Evolutionary conservation across 306 rosid genomes (phyloP), one percentile per base, ranked within the genome.

Genomic region (Cicer bijugum): DNA sequence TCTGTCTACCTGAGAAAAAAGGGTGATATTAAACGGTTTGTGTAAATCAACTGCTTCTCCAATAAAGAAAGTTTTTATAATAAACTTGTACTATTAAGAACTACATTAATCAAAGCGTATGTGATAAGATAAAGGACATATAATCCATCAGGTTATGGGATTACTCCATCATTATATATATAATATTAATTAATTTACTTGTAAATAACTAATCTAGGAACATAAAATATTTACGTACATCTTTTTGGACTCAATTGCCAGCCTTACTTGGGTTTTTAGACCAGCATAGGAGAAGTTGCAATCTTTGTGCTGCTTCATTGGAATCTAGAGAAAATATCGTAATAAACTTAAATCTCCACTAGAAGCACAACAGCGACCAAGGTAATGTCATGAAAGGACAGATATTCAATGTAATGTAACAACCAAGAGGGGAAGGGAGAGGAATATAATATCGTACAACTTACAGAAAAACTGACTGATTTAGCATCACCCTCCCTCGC

Each of bases 211-310:
- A 65, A 48, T 63, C 42, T 20, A 76, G 28, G n/a, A 62, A 73
- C 74, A 65, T 65, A 45, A 52, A 52, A 71, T 61, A 71, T 60
- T 39, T 39, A 83, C 96, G 47, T 88, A 91, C 98, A 94, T 88
- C 78, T 89, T 86, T 81, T 69, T 86, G 63, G 98, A 85, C 85
- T 89, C 91, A 81, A 94, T 91, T 28, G 96, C 96, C 83, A 89
- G 86, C 83, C 94, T 86, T 82, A 91, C 97, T 94, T 94, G 98
- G 75, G 96, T 94, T 87, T 94, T 94, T 77, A 94, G 86, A 83
- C 98, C 98, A 72, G 96, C 97, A 6, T 94, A 94, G 5, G 96
- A 94, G 82, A 94, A 91, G 85, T 94, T 94, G 86, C 98, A 94
- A 84, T 91, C 98, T 85, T 94, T 94, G 77, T 94, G 98, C 82